A percentile compares a stretch with the other conserved stretches of the same genome.
phyloP scores from a whole-genome alignment of 805 yeast species.

The Monosporozyma aquatica region DNA sequence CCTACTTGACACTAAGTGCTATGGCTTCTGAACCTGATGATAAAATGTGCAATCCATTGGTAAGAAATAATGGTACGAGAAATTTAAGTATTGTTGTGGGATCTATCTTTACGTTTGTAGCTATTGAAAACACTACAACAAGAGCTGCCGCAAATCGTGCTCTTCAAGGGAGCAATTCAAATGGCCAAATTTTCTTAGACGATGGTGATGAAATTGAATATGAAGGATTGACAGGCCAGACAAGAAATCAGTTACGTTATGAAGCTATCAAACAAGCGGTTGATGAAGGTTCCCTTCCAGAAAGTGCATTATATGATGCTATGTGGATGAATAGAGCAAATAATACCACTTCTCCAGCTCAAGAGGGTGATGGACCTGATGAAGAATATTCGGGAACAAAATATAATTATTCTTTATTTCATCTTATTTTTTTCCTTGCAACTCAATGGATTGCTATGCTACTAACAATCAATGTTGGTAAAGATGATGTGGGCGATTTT shows the following conservation, averaged over 20 bases:
- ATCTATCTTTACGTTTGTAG: conserved; percentile 86
- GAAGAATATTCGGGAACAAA: conserved; percentile 63
- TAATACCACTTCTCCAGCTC: conserved; percentile 20
- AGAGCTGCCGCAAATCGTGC: conserved; percentile 86
- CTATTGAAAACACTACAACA: conserved; percentile 94
- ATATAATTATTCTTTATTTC: conserved; percentile 83
- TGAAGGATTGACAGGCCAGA: conserved; percentile 36
- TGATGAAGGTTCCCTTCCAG: conserved; percentile 92
- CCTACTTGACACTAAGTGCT: conserved; percentile 84
- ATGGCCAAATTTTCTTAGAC: conserved; percentile 28
- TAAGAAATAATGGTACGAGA: conserved; percentile 82
- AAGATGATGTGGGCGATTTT: conserved; percentile 77
- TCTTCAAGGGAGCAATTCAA: conserved; percentile 38
- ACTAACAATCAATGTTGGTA: conserved; percentile 82
- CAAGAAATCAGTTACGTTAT: conserved; percentile 63
- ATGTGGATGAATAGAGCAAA: conserved; percentile 37
- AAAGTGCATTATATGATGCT: conserved; percentile 73
- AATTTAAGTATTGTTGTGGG: conserved; percentile 82
- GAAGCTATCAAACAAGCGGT: conserved; percentile 91
- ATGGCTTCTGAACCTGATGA: conserved; percentile 97
- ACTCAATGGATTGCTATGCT: conserved; percentile 95
- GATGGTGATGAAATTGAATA: conserved; percentile 28
- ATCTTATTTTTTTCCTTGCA: conserved; percentile 83
- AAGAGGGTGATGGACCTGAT: conserved; percentile 31
- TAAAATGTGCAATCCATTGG: conserved; percentile 79